phyloP scores from a whole-genome alignment of 805 yeast species.

The Candida adriatica region DNA sequence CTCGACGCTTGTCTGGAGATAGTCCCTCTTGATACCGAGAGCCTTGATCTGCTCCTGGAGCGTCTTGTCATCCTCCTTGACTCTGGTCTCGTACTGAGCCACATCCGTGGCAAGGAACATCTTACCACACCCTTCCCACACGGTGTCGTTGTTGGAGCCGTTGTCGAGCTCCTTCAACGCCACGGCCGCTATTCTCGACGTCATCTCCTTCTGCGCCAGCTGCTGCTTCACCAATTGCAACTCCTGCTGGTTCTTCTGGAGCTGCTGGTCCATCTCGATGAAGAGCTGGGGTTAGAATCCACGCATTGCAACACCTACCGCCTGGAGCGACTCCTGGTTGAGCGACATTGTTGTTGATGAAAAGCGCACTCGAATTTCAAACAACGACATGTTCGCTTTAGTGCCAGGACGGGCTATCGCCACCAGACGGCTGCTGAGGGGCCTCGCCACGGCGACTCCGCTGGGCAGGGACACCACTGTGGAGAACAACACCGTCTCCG shows the following conservation, averaged over 20 bases:
- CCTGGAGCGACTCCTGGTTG: constrained; percentile 41
- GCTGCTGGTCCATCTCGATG: constrained; percentile 61
- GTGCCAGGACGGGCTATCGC: neutral
- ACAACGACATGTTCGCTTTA: neutral
- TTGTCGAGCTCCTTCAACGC: constrained; percentile 48
- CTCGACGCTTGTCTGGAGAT: constrained; percentile 69
- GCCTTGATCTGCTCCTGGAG: constrained; percentile 54
- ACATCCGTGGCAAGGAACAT: constrained; percentile 47
- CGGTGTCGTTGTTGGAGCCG: constrained; percentile 34
- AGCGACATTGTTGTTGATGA: constrained; percentile 30
- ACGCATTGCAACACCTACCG: constrained; percentile 12
- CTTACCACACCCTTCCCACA: constrained; percentile 86
- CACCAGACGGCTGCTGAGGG: neutral
- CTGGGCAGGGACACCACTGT: constrained; percentile 2
- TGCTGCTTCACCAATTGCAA: constrained; percentile 48
- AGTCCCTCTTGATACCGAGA: constrained; percentile 60
- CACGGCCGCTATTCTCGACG: constrained; percentile 15
- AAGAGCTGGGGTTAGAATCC: no score
- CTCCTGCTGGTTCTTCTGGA: constrained; percentile 53
- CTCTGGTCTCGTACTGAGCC: constrained; percentile 38
- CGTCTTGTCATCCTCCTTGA: constrained; percentile 45
- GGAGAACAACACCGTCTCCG: constrained; percentile 22
- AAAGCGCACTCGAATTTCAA: no score
- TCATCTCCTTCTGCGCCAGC: constrained; percentile 12
- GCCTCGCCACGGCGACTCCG: constrained; percentile 1